Base-by-base conservation (phyloP, 2,329 filamentous ascomycete genomes). In the Curvularia lunata region DNA sequence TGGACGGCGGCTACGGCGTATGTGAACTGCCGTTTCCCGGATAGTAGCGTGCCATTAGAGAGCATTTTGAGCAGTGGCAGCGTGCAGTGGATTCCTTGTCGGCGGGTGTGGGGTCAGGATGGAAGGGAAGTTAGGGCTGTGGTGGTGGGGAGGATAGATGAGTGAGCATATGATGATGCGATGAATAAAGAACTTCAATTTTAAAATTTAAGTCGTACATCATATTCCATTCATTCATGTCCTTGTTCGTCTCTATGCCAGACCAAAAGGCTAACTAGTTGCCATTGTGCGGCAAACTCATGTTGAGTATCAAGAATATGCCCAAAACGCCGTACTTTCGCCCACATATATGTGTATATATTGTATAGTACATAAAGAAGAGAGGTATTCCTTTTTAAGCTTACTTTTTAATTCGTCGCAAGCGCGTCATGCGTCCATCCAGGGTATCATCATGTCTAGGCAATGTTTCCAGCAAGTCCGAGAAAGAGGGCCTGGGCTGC, bases 401-500 rank as follows among this genome's bases (percentile, higher is more conserved):
- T 19, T 19, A 48, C 27, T 28, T 5, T 30, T 53, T 43, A 2
- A 8, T 53, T 43, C 25, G 16, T 18, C 47, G 49, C 49, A 21
- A 23, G 30, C 49, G 40, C 38, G 6, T 48, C 46, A 27, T 52
- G 38, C 48, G 27, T 47, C 38, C 48, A 34, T 47, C 40, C 50
- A 54, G 51, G 56, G 47, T 48, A 48, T 48, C 43, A 42, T 47
- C 54, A 54, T 64, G 71, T 58, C 45, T 58, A 86, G 54, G 84
- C 84, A 61, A 87, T 82, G 66, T 92, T 95, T 16, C 94, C 94
- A 4, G 93, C 94, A 83, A 98, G 90, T 9, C 95, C 95, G 80
- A 98, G 90, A 73, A 98, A 95, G 34, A 99, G 84, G 3, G 94
- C 95, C 75, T 99, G 95, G 7, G 94, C 91, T 6, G 94, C 91